Evolutionary conservation across 345 rosid species (phyloP).

Genomic region (Brassica cretica): DNA sequence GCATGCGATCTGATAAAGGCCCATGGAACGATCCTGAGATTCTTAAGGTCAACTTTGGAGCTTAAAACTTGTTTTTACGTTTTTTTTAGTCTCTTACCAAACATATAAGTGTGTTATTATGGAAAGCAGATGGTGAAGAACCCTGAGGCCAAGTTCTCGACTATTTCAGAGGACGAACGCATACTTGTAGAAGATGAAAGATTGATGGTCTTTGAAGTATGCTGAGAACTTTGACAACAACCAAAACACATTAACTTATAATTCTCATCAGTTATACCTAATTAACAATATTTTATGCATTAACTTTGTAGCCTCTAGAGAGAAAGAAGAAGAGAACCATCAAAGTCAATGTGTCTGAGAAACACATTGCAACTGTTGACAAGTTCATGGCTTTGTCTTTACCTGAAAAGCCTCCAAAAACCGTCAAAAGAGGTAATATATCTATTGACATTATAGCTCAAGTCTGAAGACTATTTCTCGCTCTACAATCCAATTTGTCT

Average conservation of each 20-base stretch:
- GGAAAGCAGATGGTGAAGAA: slow-evolving; percentile 56
- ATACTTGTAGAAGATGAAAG: slow-evolving; percentile 19
- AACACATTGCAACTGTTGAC: slow-evolving; percentile 44
- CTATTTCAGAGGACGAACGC: slow-evolving; percentile 48
- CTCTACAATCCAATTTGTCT: neutral
- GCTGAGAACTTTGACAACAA: slow-evolving; percentile 14
- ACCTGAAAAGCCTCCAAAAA: slow-evolving; percentile 27
- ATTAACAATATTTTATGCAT: neutral
- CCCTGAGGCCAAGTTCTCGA: slow-evolving; percentile 54
- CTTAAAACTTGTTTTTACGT: neutral
- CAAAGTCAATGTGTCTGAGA: slow-evolving; percentile 24
- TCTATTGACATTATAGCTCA: neutral
- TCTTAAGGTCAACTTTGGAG: slow-evolving; percentile 53
- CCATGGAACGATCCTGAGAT: slow-evolving; percentile 95
- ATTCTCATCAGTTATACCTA: neutral
- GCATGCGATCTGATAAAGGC: slow-evolving; percentile 95
- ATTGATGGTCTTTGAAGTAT: slow-evolving; percentile 34
- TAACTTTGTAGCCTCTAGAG: slow-evolving; percentile 25
- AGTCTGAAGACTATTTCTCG: neutral
- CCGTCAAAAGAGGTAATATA: neutral
- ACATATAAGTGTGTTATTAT: neutral
- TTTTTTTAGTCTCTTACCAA: neutral
- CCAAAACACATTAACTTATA: neutral
- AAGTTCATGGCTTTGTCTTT: slow-evolving; percentile 49
- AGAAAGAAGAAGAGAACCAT: slow-evolving; percentile 24